A percentile compares a stretch with the other conserved stretches of the same genome.
Conservation (phyloP, 805 yeast species). For the Kodamaea hsintzibuensis region DNA sequence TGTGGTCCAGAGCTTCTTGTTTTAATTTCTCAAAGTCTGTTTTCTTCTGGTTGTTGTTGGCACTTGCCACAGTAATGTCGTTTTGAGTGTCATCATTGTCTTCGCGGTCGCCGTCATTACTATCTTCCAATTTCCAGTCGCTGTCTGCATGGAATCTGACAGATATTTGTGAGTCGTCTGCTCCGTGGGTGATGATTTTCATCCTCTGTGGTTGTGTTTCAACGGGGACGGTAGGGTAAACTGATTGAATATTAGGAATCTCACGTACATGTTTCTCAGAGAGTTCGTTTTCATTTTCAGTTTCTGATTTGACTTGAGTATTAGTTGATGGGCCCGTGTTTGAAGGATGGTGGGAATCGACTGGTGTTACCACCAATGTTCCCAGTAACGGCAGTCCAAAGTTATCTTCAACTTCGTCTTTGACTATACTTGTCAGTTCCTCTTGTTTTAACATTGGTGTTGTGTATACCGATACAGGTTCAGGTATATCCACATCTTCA, state of each 20-base stretch:
- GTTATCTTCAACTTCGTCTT: neutral
- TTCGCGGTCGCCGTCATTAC: conserved; percentile 41
- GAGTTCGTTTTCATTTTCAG: neutral
- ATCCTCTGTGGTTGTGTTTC: conserved; percentile 1
- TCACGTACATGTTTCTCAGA: neutral
- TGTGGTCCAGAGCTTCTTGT: conserved; percentile 1
- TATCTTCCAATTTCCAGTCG: conserved; percentile 40
- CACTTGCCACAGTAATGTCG: conserved; percentile 13
- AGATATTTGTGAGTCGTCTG: conserved; percentile 15
- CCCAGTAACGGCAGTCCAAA: neutral
- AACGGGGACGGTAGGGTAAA: conserved; percentile 6
- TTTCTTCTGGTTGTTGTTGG: conserved; percentile 3
- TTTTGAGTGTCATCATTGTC: conserved; percentile 33
- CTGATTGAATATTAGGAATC: neutral
- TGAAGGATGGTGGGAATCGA: neutral
- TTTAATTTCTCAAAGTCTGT: conserved; percentile 15
- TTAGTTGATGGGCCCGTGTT: neutral
- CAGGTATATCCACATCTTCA: neutral
- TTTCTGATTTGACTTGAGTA: neutral
- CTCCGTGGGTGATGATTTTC: conserved; percentile 10
- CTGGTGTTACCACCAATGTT: neutral
- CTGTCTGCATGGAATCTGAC: conserved; percentile 34
- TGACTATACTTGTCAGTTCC: neutral
- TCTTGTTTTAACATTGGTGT: neutral
- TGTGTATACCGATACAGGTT: neutral